Base-by-base conservation (phyloP, 1,284 basidiomycete species). In the Fomitiporia mediterranea region DNA sequence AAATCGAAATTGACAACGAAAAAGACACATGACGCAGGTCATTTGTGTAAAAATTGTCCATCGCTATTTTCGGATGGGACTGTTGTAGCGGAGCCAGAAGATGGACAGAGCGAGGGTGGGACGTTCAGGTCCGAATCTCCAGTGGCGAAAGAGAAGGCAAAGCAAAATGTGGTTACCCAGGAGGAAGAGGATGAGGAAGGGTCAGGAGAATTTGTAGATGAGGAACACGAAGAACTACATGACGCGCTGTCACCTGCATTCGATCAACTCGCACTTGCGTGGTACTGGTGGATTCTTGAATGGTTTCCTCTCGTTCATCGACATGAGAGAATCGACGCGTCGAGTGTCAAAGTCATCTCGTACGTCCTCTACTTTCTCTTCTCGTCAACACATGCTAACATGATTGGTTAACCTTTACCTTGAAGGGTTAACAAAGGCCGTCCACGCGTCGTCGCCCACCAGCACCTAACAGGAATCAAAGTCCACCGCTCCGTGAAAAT, bases 281-380 rank as follows among this genome's bases (percentile, higher is more conserved):
- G 60, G 38, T 25, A n/a, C 6, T 64, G 65, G 64, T 63, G 62
- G 64, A 42, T 64, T 21, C 55, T 66, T 9, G 65, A 65, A 53
- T 28, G 61, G 21, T 30, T 60, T 8, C 61, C 65, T 7, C 37
- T 55, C 13, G 17, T 48, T 4, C 48, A 58, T 27, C 43, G 43
- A 9, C 43, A 47, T 15, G 52, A 50, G 19, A 23, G 34, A 13
- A 11, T 15, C 13, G 52, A 58, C 32, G 56, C 52, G 34, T 54
- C 51, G 39, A 47, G 42, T n/a, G 25, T 46, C 21, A 58, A 55
- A 17, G 35, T 34, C 35, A 25, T 48, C 21, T 47, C 46, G 51
- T 56, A 35, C 32, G 55, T 56, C 3, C 28, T 15, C n/a, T n/a
- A n/a, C n/a, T 39, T 27, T 34, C 23, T 38, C 32, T 17, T 51